Evolutionary conservation across 352 stramenopile species (phyloP), one percentile per base, ranked within the genome.

Genomic region (Lagenidium giganteum): DNA sequence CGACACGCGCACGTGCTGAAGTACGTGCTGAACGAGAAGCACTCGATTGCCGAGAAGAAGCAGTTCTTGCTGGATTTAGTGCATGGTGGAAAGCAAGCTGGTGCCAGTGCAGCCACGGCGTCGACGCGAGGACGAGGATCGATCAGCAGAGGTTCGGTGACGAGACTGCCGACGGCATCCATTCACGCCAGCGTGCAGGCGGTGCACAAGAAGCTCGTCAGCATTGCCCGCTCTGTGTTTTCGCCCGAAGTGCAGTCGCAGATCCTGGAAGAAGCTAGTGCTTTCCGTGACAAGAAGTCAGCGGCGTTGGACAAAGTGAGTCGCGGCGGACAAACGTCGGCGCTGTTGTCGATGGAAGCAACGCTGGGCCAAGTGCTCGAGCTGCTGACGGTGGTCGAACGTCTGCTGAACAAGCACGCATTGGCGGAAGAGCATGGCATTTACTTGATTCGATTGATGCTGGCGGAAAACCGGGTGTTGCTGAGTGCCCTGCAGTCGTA

Each of bases 401-500:
- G 42, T 32, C 49, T 88, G 26, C 42, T 88, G 30, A 73, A 73
- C 50, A 75, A 77, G 45, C 76, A 81, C 36, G 64, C 57, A 26
- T 56, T 88, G 20, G 53, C 60, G 12, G 76, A 88, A 47, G 70
- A 85, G 16, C 60, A 83, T 23, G 62, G 59, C 2, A 54, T 57
- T 3, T 59, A 73, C 21, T 39, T 83, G 6, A 43, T 85, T 17
- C 54, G 71, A 27, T 50, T 85, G 6, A 64, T 84, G 11, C 36
- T 88, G 30, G 28, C 29, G 0, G 65, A 82, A 47, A 75, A 83
- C 53, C 38, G 61, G 1, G 37, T 84, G 28, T 53, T 88, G 16
- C 29, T 80, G 22, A 83, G 70, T 14, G 72, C 73, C 5, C 47
- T 84, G 23, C 56, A 81, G 30, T 69, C 60, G 36, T 80, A 79